These are phyloP conservation scores for Agrocybe praecox DNA, from an alignment of 768 basidiomycete species.

Conservation along the genomic window DNA sequence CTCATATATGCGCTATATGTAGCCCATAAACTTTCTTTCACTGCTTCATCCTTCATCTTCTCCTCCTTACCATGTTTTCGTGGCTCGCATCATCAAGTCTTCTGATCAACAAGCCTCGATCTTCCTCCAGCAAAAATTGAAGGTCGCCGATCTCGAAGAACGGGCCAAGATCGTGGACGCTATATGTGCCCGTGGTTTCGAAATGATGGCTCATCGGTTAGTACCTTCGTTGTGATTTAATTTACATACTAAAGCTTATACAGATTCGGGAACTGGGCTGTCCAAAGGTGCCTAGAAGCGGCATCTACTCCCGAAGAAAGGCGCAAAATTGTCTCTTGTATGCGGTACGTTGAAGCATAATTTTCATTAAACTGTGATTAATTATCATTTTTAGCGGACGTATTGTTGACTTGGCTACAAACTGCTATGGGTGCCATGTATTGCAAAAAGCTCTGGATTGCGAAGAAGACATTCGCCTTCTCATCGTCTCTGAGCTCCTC, in stretches of 20 bases:
- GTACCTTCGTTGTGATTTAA: constrained; percentile 10
- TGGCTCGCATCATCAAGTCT: constrained; percentile 83
- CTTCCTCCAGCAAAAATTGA: constrained; percentile 88
- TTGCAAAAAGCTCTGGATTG: constrained; percentile 90
- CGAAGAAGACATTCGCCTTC: constrained; percentile 81
- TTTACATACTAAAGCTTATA: constrained; percentile 5
- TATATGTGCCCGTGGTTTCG: constrained; percentile 80
- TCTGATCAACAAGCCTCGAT: constrained; percentile 92
- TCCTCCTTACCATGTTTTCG: constrained; percentile 82
- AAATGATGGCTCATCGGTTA: constrained; percentile 91
- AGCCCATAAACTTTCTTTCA: constrained; percentile 91
- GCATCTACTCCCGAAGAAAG: constrained; percentile 75
- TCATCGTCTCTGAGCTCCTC: constrained; percentile 85
- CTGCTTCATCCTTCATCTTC: constrained; percentile 84
- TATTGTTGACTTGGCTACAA: constrained; percentile 84
- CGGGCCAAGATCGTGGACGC: constrained; percentile 85
- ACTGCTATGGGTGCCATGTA: constrained; percentile 89
- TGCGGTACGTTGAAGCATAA: constrained; percentile 55
- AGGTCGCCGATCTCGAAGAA: constrained; percentile 79
- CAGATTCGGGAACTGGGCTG: constrained; percentile 93
- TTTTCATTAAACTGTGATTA: neutral
- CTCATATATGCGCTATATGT: constrained; percentile 21
- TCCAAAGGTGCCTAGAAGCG: constrained; percentile 84
- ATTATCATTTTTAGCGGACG: constrained; percentile 55
- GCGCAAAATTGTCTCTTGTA: constrained; percentile 82